These are phyloP conservation scores for Mycosphaerella sp. DNA, from an alignment of 2,329 filamentous ascomycete genomes.

Conservation along the genomic window DNA sequence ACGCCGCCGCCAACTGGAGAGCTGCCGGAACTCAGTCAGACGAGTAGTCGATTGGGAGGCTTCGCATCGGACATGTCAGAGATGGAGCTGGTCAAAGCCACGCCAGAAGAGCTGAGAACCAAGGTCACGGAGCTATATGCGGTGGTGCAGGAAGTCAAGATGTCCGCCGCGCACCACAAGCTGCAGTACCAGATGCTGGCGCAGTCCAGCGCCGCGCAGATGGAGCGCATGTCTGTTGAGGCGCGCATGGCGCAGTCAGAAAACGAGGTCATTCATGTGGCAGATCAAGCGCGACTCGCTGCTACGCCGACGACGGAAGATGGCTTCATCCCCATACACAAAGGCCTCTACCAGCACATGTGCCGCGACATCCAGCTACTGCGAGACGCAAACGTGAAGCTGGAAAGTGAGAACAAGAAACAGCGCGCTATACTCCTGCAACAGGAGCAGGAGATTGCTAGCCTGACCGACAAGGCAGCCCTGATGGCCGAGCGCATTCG, in stretches of 20 bases:
- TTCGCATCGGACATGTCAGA: constrained; percentile 36
- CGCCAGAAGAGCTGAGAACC: constrained; percentile 46
- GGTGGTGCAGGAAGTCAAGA: constrained; percentile 61
- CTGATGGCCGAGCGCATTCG: constrained; percentile 76
- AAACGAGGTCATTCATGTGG: constrained; percentile 72
- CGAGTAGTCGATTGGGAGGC: constrained; percentile 13
- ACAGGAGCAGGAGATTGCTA: constrained; percentile 65
- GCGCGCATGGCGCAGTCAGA: constrained; percentile 86
- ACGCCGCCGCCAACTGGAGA: constrained; percentile 44
- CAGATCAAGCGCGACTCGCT: constrained; percentile 58
- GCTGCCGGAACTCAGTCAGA: constrained; percentile 11
- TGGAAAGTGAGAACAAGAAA: constrained; percentile 60
- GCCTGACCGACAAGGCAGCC: constrained; percentile 67
- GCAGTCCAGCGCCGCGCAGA: constrained; percentile 76
- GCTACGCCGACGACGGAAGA: constrained; percentile 46
- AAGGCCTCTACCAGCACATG: constrained; percentile 52
- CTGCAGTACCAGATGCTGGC: constrained; percentile 79
- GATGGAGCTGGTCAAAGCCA: constrained; percentile 49
- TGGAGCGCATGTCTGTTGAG: constrained; percentile 82
- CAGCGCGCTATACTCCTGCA: constrained; percentile 74
- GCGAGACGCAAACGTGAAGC: constrained; percentile 57
- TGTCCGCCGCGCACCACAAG: constrained; percentile 83
- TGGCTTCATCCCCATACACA: constrained; percentile 36
- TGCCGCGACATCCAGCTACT: constrained; percentile 52
- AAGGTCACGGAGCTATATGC: constrained; percentile 49